Conservation (phyloP, 176 grass and related monocot genomes). For the Rhynchospora tenuis region DNA sequence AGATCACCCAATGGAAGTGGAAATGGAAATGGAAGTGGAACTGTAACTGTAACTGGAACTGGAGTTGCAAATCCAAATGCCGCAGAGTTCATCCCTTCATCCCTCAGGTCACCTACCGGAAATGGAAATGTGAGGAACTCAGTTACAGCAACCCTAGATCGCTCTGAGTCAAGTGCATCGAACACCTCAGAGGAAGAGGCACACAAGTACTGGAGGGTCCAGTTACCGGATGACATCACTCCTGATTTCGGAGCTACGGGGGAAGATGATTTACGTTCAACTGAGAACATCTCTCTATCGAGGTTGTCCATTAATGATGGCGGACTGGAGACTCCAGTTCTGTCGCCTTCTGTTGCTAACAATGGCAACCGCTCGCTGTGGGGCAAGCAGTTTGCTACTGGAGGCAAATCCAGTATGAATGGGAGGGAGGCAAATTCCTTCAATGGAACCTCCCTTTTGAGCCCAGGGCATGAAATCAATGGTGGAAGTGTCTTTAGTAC, state of each 20-base stretch:
- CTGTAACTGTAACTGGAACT: neutral
- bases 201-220: constrained; percentile 76
- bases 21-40: constrained; percentile 47
- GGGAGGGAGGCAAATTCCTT: constrained; percentile 52
- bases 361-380: constrained; percentile 35
- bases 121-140: constrained; percentile 1
- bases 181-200: constrained; percentile 86
- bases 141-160: constrained; percentile 30
- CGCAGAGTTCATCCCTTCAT: constrained; percentile 19
- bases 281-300: constrained; percentile 57
- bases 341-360: constrained; percentile 41
- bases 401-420: constrained; percentile 42
- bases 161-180: constrained; percentile 38
- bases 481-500: constrained; percentile 25
- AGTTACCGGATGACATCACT: constrained; percentile 92
- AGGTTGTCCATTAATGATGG: constrained; percentile 68
- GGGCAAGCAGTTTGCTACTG: constrained; percentile 48
- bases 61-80: constrained; percentile 20
- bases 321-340: constrained; percentile 41
- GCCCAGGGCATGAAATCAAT: constrained; percentile 33
- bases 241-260: constrained; percentile 71
- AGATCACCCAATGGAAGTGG: constrained; percentile 50
- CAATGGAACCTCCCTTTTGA: constrained; percentile 54
- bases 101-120: constrained; percentile 4
- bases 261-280: constrained; percentile 57